Evolutionary conservation across 78 protist genomes (phyloP).

Genomic region (Dictyostelium discoideum): DNA sequence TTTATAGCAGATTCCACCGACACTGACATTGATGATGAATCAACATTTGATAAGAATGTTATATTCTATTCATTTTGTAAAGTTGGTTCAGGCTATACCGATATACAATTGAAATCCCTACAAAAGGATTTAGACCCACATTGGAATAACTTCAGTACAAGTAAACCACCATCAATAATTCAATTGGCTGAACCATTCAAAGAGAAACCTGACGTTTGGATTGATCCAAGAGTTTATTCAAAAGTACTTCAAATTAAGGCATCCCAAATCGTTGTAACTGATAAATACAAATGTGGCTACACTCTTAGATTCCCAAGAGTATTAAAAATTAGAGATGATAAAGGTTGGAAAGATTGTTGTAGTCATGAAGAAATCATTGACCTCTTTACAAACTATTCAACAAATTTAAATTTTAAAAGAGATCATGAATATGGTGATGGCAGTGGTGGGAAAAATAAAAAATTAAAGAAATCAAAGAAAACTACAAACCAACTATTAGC

Average conservation of each 20-base stretch:
- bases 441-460: not conserved
- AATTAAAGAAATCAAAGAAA: not conserved
- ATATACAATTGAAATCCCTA: conserved; percentile 73
- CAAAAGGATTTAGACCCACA: conserved; percentile 79
- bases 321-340: conserved; percentile 84
- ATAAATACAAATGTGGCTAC: conserved; percentile 65
- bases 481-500: no score
- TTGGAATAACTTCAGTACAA: conserved; percentile 57
- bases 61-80: conserved; percentile 78
- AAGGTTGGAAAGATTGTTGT: conserved; percentile 73
- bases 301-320: conserved; percentile 94
- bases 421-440: not conserved
- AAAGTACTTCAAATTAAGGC: conserved; percentile 86
- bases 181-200: conserved; percentile 80
- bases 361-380: not conserved
- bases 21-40: not conserved
- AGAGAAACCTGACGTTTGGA: conserved; percentile 89
- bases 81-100: conserved; percentile 90
- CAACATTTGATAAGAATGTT: not conserved
- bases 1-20: not conserved
- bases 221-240: conserved; percentile 79
- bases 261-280: conserved; percentile 66
- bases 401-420: not conserved
- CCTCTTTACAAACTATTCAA: not conserved
- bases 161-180: conserved; percentile 17